A percentile compares a stretch with the other conserved stretches of the same genome.
These are phyloP conservation scores for Ustilago bromivora DNA, from an alignment of 1,284 basidiomycete species.

Conservation along the genomic window DNA sequence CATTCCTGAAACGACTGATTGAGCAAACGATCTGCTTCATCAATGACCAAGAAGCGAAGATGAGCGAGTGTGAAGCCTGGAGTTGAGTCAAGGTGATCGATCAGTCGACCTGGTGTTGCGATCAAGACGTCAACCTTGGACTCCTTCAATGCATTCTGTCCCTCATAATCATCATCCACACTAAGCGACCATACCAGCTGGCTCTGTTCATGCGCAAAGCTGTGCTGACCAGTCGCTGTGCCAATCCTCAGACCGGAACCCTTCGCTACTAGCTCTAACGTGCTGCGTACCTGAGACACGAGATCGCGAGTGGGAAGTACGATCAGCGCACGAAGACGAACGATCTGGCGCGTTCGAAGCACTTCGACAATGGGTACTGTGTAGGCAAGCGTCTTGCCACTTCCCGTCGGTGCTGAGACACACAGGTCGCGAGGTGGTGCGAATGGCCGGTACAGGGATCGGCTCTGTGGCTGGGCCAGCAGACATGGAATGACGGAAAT, in stretches of 20 bases:
- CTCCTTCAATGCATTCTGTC: conserved; percentile 10
- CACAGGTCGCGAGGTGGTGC: conserved; percentile 84
- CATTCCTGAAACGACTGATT: conserved; percentile 97
- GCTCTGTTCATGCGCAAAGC: conserved; percentile 66
- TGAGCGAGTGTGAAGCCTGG: conserved; percentile 90
- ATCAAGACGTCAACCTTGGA: conserved; percentile 87
- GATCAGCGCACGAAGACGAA: conserved; percentile 85
- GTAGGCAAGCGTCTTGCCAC: conserved; percentile 96
- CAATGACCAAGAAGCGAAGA: conserved; percentile 93
- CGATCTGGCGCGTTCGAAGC: conserved; percentile 31
- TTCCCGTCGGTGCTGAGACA: conserved; percentile 97
- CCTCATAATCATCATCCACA: conserved; percentile 11
- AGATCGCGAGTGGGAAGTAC: conserved; percentile 95
- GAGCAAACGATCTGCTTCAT: conserved; percentile 95
- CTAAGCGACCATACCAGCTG: conserved; percentile 41
- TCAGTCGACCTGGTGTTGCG: conserved; percentile 92
- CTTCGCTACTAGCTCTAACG: conserved; percentile 80
- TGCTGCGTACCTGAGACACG: conserved; percentile 91
- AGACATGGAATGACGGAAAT: conserved; percentile 83
- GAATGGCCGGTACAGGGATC: conserved; percentile 78
- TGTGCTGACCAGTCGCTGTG: conserved; percentile 64
- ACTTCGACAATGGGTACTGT: conserved; percentile 87
- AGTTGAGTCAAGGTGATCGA: conserved; percentile 90
- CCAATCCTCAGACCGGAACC: conserved; percentile 86
- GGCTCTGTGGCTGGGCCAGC: conserved; percentile 71